Base-by-base conservation (phyloP, 2,329 filamentous ascomycete species). In the Plenodomus biglobosus region DNA sequence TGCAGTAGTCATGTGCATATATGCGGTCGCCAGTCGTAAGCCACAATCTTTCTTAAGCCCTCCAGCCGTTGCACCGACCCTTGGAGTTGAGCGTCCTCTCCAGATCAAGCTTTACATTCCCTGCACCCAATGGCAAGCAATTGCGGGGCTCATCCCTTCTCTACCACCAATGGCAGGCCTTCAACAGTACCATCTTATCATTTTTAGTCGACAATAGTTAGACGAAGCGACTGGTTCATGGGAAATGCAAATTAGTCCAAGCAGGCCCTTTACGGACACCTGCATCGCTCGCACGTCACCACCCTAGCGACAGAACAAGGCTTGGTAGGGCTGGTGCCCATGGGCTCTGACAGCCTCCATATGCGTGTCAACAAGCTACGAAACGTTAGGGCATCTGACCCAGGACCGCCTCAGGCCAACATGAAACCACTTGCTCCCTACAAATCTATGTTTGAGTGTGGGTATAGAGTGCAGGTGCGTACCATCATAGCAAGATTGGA, bases 1-100 rank as follows among this genome's bases (percentile, higher is more conserved):
- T 53, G 44, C 53, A 58, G 48, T 48, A 59, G 56, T 62, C 58
- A 65, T 64, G 58, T 63, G 57, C 56, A 53, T 46, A 55, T 35
- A 32, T 5, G 42, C 51, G 52, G 50, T 53, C 46, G 50, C 50
- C 40, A 34, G 44, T 37, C 4, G 50, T 48, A 59, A 58, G 56
- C 54, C 52, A 56, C 56, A 62, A 35, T 39, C 45, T 52, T 38
- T 53, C 47, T n/a, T 56, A 49, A 56, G 55, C 58, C 53, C 48
- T 49, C 56, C 51, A 58, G 56, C 52, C 59, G 52, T 62, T 55
- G 41, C 41, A 49, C 46, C 45, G 50, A 54, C 52, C 52, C 51
- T 59, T 59, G 42, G 55, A 50, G 49, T 50, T 55, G 46, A 54
- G 49, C 41, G n/a, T n/a, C n/a, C 48, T 55, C 61, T 52, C 48